Evolutionary conservation across 805 yeast species (phyloP), one percentile per base, ranked within the genome.

Genomic region (Hanseniaspora nectarophila): DNA sequence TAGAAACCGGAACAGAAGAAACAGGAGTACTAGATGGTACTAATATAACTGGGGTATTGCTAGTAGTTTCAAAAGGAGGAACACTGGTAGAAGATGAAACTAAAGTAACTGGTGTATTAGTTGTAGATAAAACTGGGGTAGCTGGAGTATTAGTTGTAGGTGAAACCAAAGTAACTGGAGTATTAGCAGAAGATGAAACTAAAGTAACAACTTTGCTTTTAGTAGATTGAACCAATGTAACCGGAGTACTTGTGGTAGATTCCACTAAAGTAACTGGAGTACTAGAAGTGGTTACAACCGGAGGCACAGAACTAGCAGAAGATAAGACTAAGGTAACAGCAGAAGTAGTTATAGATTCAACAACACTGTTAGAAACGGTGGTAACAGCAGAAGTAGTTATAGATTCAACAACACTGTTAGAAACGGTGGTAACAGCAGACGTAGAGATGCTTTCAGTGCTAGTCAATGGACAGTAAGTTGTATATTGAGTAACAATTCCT

Each of bases 401-500:
- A 16, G 32, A 10, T 29, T 20, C 18, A 43, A 28, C 10, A 20
- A 18, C 18, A 43, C 18, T 38, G 18, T 20, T 26, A 26, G 48
- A 26, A 16, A 45, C 46, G 8, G 53, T 28, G n/a, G 44, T 35
- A 24, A 34, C 42, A 21, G 37, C 48, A 21, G 47, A n/a, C 21
- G 34, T 24, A 12, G 54, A 35, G 55, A 39, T 9, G 32, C 15
- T 40, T 23, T 29, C 26, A 15, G 45, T 42, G 28, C 23, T 21
- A 18, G 58, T 56, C n/a, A 57, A 37, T 24, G 63, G 63, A 43
- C 63, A 60, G 59, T 61, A 58, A 18, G 68, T 63, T 33, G 62
- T 55, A 47, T 70, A 67, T 21, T 51, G 45, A 42, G 63, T 55
- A 43, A 55, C 56, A 8, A 58, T 56, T 18, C 68, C 68, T 40